phyloP scores from a whole-genome alignment of 257 asterid species.

The Nyctanthes arbortristis region DNA sequence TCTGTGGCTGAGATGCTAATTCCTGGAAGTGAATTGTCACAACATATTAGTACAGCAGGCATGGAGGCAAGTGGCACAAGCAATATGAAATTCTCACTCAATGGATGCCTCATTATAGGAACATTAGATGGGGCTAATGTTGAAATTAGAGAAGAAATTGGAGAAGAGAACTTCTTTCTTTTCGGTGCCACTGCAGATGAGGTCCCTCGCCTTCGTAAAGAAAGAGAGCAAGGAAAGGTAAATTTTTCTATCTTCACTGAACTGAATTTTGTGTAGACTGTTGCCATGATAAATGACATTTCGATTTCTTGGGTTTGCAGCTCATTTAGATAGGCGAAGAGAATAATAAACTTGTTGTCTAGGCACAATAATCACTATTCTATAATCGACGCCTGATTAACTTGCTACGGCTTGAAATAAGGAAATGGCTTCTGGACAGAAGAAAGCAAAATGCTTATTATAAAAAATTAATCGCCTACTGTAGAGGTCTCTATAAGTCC shows the following conservation, averaged over 20 bases:
- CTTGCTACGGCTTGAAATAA: not conserved
- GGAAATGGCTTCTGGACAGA: not conserved
- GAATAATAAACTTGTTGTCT: slow-evolving; percentile 1
- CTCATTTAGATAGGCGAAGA: not conserved
- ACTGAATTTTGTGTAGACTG: slow-evolving; percentile 6
- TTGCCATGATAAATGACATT: not conserved
- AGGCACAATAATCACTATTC: slow-evolving; percentile 3
- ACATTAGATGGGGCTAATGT: slow-evolving; percentile 98
- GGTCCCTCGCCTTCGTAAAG: slow-evolving; percentile 84
- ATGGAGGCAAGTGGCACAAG: slow-evolving; percentile 99
- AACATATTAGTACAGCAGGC: slow-evolving; percentile 98
- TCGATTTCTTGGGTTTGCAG: not conserved
- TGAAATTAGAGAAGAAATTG: slow-evolving; percentile 97
- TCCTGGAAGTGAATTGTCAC: slow-evolving; percentile 98
- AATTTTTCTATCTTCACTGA: slow-evolving; percentile 14
- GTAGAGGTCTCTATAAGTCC: not conserved
- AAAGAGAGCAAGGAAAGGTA: slow-evolving; percentile 92
- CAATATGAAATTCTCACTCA: slow-evolving; percentile 97
- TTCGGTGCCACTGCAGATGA: slow-evolving; percentile 96
- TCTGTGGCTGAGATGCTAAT: slow-evolving; percentile 98
- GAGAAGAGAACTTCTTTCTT: slow-evolving; percentile 84
- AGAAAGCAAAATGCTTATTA: not conserved
- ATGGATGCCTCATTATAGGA: slow-evolving; percentile 96
- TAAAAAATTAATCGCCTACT: not conserved
- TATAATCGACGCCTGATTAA: slow-evolving; percentile 6